These are phyloP conservation scores for Biscutella laevigata DNA, from an alignment of 441 rosid genomes.

Conservation along the genomic window DNA sequence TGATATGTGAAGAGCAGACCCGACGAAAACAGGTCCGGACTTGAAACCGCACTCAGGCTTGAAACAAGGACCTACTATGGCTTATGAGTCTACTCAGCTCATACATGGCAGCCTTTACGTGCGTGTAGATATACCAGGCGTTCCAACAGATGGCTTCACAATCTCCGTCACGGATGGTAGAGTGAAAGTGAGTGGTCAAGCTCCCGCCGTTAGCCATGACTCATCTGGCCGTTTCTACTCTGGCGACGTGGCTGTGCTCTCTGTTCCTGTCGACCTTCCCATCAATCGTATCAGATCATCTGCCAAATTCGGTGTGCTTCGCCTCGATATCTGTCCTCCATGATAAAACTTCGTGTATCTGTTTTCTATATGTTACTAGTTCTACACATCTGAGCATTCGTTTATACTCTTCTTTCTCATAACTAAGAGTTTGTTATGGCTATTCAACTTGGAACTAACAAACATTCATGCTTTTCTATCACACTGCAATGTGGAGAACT, in stretches of 20 bases:
- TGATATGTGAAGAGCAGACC: conserved; percentile 17
- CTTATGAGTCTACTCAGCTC: conserved; percentile 15
- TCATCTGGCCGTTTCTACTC: not conserved
- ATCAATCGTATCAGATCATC: not conserved
- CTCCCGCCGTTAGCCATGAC: conserved; percentile 12
- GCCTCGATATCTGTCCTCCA: no score
- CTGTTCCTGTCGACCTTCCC: not conserved
- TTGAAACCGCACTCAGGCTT: conserved; percentile 5
- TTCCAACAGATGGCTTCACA: conserved; percentile 37
- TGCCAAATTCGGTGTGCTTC: conserved; percentile 12
- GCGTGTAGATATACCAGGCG: conserved; percentile 50
- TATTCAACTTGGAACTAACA: no score
- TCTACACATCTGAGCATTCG: no score
- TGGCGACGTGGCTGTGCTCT: conserved; percentile 9
- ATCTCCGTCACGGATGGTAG: conserved; percentile 17
- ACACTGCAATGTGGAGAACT: no score
- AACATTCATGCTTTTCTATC: no score
- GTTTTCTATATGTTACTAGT: no score
- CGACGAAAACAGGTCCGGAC: not conserved
- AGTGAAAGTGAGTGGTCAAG: conserved; percentile 1
- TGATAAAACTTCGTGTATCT: no score
- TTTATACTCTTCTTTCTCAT: no score
- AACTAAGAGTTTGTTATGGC: no score
- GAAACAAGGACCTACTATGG: not conserved
- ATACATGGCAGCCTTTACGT: conserved; percentile 11